Evolutionary conservation across 805 yeast species (phyloP), one percentile per base, ranked within the genome.

Genomic region (Starmerella khaoyaiensis): DNA sequence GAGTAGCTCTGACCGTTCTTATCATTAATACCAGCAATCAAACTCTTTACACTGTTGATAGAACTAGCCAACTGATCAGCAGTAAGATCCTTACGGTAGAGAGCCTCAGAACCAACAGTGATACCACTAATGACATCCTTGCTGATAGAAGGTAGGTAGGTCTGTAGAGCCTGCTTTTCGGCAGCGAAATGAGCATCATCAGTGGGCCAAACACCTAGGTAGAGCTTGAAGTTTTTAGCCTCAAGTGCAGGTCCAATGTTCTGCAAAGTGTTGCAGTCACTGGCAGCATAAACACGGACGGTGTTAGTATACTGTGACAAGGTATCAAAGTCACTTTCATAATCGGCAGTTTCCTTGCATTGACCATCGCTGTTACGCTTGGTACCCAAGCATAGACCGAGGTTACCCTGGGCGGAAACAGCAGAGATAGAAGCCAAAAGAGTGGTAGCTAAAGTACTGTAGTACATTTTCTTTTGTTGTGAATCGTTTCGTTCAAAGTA

Each of bases 81-180:
- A 35, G 86, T 68, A 63, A 86, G 48, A 59, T 87, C 97, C 27
- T 60, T 74, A 69, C 97, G 82, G 73, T 87, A 87, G 48, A 87
- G 69, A 41, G 94, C 87, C 69, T 87, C 97, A 19, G 96, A 84
- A 48, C 97, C 97, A 48, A 87, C 97, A 36, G 82, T 68, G 63
- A 87, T 67, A 32, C 76, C 81, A 52, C 74, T 72, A 53, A 87
- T 69, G 46, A 82, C 72, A 35, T 44, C 45, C 36, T 72, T 65
- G 44, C 71, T 68, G 45, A 84, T 67, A 22, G 53, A 62, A 52
- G 95, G 94, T 59, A 87, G 71, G 61, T 78, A 79, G 10, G 62
- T 40, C 48, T 64, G 52, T 51, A 87, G 68, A 32, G 95, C 94
- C 20, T 57, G 56, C 59, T 79, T 71, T 65, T 87, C 97, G 10